These are phyloP conservation scores for Tuber microsphaerosporum DNA, from an alignment of 495 filamentous ascomycete species.

Conservation along the genomic window DNA sequence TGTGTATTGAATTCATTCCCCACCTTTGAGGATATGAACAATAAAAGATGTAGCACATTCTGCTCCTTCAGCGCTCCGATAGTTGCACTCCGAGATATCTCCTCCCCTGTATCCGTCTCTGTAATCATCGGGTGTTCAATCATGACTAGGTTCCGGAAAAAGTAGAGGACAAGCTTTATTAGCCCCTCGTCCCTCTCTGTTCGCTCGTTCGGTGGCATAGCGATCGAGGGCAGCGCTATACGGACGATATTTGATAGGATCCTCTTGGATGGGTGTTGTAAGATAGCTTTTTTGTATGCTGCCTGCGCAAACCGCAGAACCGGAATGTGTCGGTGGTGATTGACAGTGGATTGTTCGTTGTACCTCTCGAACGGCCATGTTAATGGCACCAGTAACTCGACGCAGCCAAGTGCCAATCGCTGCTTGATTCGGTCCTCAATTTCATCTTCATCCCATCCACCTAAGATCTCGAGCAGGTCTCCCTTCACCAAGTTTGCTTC, in stretches of 20 bases:
- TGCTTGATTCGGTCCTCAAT: constrained; percentile 62
- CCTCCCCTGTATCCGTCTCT: constrained; percentile 51
- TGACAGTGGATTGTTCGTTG: constrained; percentile 71
- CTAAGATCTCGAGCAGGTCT: constrained; percentile 84
- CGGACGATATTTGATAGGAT: constrained; percentile 73
- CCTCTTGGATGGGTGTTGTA: constrained; percentile 67
- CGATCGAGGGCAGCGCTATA: constrained; percentile 81
- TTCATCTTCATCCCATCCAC: constrained; percentile 61
- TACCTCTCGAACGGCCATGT: constrained; percentile 90
- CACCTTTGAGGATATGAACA: constrained; percentile 83
- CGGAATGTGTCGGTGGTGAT: constrained; percentile 83
- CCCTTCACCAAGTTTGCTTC: constrained; percentile 87
- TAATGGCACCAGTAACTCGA: constrained; percentile 87
- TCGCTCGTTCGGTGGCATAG: constrained; percentile 65
- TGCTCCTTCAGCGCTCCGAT: constrained; percentile 84
- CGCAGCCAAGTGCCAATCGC: constrained; percentile 73
- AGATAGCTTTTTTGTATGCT: constrained; percentile 77
- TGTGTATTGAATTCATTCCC: constrained; percentile 85
- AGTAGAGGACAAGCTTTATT: constrained; percentile 82
- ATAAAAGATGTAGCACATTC: constrained; percentile 75
- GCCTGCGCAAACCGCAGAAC: constrained; percentile 81
- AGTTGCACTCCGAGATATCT: constrained; percentile 77
- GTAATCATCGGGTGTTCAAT: constrained; percentile 63
- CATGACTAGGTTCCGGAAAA: constrained; percentile 78
- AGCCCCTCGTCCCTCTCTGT: constrained; percentile 79